These are phyloP conservation scores for Suhomyces terraborum DNA, from an alignment of 1,139 yeast genomes.

Conservation along the genomic window DNA sequence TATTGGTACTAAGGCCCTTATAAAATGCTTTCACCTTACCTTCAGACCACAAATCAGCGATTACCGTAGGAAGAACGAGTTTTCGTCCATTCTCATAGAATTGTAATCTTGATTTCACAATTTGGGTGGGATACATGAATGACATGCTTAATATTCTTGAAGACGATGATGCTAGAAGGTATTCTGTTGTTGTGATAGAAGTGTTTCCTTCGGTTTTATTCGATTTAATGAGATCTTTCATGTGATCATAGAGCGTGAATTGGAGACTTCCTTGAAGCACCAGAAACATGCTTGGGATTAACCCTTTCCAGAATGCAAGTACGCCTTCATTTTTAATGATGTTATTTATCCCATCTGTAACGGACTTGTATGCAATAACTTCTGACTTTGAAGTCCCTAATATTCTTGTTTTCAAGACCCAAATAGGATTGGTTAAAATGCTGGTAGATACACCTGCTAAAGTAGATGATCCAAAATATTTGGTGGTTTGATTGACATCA, in stretches of 20 bases:
- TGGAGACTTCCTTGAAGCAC: slow-evolving; percentile 90
- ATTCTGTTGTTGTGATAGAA: slow-evolving; percentile 53
- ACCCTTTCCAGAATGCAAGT: slow-evolving; percentile 76
- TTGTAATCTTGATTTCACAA: slow-evolving; percentile 77
- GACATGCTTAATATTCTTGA: slow-evolving; percentile 73
- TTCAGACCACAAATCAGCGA: slow-evolving; percentile 34
- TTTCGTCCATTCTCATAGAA: slow-evolving; percentile 33
- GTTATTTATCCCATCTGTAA: slow-evolving; percentile 54
- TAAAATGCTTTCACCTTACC: slow-evolving; percentile 68
- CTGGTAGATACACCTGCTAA: slow-evolving; percentile 77
- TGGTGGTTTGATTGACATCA: slow-evolving; percentile 26
- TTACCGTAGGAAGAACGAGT: slow-evolving; percentile 25
- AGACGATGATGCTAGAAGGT: slow-evolving; percentile 61
- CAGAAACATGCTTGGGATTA: slow-evolving; percentile 77
- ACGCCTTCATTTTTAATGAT: slow-evolving; percentile 66
- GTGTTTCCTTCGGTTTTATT: slow-evolving; percentile 12
- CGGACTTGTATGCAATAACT: slow-evolving; percentile 57
- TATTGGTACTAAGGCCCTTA: slow-evolving; percentile 67
- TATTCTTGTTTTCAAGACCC: slow-evolving; percentile 90
- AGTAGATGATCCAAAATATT: slow-evolving; percentile 40
- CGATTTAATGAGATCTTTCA: slow-evolving; percentile 44
- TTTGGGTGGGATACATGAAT: slow-evolving; percentile 81
- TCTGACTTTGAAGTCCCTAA: slow-evolving; percentile 56
- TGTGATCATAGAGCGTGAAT: slow-evolving; percentile 78
- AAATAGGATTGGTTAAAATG: slow-evolving; percentile 81